These are phyloP conservation scores for Echria macrotheca DNA, from an alignment of 495 filamentous ascomycete species.

Conservation along the genomic window DNA sequence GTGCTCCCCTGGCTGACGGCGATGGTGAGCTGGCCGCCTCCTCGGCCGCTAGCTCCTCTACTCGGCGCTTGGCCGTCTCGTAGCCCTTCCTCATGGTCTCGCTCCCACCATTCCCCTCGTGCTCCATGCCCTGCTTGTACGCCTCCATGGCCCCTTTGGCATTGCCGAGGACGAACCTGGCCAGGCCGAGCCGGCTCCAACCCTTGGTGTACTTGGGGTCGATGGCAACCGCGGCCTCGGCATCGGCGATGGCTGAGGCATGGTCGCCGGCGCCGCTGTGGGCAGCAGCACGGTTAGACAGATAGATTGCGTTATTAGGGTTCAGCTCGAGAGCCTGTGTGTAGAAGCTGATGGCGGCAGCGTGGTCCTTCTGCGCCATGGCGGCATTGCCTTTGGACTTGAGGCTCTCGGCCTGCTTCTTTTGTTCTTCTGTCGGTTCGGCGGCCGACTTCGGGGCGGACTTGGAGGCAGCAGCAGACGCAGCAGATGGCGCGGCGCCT, in stretches of 20 bases:
- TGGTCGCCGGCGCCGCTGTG: constrained; percentile 77
- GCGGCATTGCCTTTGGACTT: constrained; percentile 92
- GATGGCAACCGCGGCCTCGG: constrained; percentile 75
- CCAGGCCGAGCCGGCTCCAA: constrained; percentile 87
- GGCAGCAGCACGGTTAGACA: constrained; percentile 94
- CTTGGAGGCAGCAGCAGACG: constrained; percentile 25
- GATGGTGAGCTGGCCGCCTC: constrained; percentile 32
- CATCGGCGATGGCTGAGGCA: constrained; percentile 73
- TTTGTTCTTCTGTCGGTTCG: constrained; percentile 46
- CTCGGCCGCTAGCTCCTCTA: constrained; percentile 63
- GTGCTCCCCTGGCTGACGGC: constrained; percentile 36
- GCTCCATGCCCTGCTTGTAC: constrained; percentile 86
- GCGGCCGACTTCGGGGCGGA: constrained; percentile 20
- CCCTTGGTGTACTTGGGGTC: constrained; percentile 96
- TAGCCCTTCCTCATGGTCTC: constrained; percentile 91
- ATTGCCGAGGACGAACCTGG: constrained; percentile 84
- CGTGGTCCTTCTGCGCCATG: constrained; percentile 88
- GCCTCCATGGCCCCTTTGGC: constrained; percentile 89
- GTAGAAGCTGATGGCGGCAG: constrained; percentile 74
- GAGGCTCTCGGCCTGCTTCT: constrained; percentile 73
- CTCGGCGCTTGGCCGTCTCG: constrained; percentile 79
- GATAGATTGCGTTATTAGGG: constrained; percentile 89
- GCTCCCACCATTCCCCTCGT: constrained; percentile 82
- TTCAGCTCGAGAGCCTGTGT: constrained; percentile 72
- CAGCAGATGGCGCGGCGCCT: constrained; percentile 23